Percentiles rank a stretch among this genome's conserved stretches.
Evolutionary conservation across 2,329 filamentous ascomycete genomes (phyloP).

Genomic region (Orbilia ellipsospora): DNA sequence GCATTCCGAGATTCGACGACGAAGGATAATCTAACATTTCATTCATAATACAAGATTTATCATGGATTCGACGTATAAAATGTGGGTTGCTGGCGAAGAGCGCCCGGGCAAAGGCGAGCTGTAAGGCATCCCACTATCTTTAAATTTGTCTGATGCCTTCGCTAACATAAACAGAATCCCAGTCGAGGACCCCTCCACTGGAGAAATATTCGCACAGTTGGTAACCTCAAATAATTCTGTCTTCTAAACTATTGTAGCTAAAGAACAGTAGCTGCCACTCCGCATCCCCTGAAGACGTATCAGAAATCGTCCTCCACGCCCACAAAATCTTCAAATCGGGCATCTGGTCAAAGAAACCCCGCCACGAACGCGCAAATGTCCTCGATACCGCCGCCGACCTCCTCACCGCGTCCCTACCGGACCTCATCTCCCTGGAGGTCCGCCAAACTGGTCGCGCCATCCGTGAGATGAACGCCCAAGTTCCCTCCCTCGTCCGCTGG

Average conservation of each 20-base stretch:
- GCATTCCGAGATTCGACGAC: no score
- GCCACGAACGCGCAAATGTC: conserved; percentile 71
- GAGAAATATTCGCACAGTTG: conserved; percentile 68
- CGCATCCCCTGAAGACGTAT: conserved; percentile 65
- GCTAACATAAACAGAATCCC: conserved; percentile 67
- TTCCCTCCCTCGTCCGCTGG: conserved; percentile 74
- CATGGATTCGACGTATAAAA: conserved; percentile 18
- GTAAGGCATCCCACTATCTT: conserved; percentile 62
- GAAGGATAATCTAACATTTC: no score
- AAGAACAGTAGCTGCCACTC: conserved; percentile 64
- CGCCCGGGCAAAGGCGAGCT: conserved; percentile 64
- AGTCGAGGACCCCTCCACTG: conserved; percentile 68
- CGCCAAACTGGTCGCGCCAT: conserved; percentile 75
- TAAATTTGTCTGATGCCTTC: conserved; percentile 51
- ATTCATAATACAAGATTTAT: not conserved
- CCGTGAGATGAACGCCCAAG: conserved; percentile 77
- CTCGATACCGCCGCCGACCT: conserved; percentile 71
- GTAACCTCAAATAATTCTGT: conserved; percentile 50
- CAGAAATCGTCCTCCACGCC: conserved; percentile 63
- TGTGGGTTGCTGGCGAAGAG: conserved; percentile 65
- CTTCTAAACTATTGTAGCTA: conserved; percentile 5
- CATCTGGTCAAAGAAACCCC: conserved; percentile 69
- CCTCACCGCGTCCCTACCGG: conserved; percentile 67
- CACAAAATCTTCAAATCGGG: conserved; percentile 67
- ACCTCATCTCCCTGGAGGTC: conserved; percentile 73